Evolutionary conservation across 371 early-diverging fungal species (phyloP).

Genomic region (Mortierella sp.): DNA sequence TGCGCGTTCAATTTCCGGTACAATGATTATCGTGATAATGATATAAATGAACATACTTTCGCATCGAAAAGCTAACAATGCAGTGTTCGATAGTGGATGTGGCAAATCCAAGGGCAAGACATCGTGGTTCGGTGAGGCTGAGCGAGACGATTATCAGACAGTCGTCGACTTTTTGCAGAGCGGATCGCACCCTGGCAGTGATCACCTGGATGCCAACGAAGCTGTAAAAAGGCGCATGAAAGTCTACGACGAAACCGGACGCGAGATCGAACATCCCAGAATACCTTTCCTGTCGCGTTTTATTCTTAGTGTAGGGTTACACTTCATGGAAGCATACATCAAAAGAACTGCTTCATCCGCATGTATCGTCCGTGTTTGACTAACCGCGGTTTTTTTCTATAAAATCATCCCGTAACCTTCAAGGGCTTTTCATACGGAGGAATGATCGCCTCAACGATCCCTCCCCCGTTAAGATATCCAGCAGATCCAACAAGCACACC

Average conservation of each 20-base stretch:
- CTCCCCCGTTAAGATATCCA: constrained; percentile 42
- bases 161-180: constrained; percentile 58
- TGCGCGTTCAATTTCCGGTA: constrained; percentile 65
- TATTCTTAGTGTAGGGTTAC: constrained; percentile 31
- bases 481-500: constrained; percentile 22
- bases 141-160: constrained; percentile 64
- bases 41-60: too few relatives aligned
- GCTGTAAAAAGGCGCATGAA: constrained; percentile 15
- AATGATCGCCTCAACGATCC: constrained; percentile 48
- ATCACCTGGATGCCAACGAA: constrained; percentile 6
- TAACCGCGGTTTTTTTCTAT: not conserved
- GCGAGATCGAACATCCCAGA: constrained; percentile 35
- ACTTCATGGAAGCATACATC: too few relatives aligned
- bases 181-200: constrained; percentile 13
- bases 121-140: constrained; percentile 69
- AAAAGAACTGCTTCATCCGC: too few relatives aligned
- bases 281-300: constrained; percentile 48
- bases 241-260: constrained; percentile 39
- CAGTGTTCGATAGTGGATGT: constrained; percentile 62
- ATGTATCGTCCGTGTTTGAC: too few relatives aligned
- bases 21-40: constrained; percentile 2
- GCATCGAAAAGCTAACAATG: too few relatives aligned
- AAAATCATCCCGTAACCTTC: not conserved
- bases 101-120: constrained; percentile 66
- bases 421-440: constrained; percentile 54